A percentile compares a stretch with the other conserved stretches of the same genome.
phyloP scores from a whole-genome alignment of 371 early-diverging fungal species.

The Mortierella sp. region DNA sequence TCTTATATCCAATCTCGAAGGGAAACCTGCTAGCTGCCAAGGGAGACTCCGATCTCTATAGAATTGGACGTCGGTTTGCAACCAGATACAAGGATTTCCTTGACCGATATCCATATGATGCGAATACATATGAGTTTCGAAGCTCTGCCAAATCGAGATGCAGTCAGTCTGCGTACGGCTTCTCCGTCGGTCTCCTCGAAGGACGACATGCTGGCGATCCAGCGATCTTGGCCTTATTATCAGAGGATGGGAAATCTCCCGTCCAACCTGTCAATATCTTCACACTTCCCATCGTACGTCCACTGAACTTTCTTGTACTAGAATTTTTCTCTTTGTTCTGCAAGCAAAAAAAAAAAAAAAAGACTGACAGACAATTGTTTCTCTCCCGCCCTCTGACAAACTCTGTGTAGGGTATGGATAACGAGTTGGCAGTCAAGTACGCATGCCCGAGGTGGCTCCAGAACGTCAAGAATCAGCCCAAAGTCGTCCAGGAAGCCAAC shows the following conservation, averaged over 20 bases:
- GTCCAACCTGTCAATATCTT: slow-evolving; percentile 34
- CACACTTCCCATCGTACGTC: slow-evolving; percentile 36
- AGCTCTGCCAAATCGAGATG: slow-evolving; percentile 31
- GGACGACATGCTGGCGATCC: slow-evolving; percentile 20
- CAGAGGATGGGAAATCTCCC: neutral
- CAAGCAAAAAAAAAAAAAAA: too few species aligned
- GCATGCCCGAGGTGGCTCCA: slow-evolving; percentile 46
- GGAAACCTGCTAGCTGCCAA: slow-evolving; percentile 27
- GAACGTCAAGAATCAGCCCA: slow-evolving; percentile 12
- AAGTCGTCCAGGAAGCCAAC: slow-evolving; percentile 4
- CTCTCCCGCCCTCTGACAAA: too few species aligned
- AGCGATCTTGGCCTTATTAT: neutral
- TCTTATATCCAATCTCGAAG: slow-evolving; percentile 17
- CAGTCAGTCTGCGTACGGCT: slow-evolving; percentile 35
- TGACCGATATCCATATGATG: slow-evolving; percentile 41
- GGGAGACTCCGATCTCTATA: slow-evolving; percentile 43
- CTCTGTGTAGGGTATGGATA: slow-evolving; percentile 37
- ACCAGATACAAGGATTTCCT: slow-evolving; percentile 31
- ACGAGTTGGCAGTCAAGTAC: slow-evolving; percentile 45
- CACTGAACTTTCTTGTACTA: too few species aligned
- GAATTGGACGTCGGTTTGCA: slow-evolving; percentile 37
- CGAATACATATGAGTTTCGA: slow-evolving; percentile 26
- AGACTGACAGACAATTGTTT: too few species aligned
- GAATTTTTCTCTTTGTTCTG: too few species aligned
- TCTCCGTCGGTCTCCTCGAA: slow-evolving; percentile 28